Conservation (phyloP, 2,329 filamentous ascomycete species). For the Stachybotrys echinatus region DNA sequence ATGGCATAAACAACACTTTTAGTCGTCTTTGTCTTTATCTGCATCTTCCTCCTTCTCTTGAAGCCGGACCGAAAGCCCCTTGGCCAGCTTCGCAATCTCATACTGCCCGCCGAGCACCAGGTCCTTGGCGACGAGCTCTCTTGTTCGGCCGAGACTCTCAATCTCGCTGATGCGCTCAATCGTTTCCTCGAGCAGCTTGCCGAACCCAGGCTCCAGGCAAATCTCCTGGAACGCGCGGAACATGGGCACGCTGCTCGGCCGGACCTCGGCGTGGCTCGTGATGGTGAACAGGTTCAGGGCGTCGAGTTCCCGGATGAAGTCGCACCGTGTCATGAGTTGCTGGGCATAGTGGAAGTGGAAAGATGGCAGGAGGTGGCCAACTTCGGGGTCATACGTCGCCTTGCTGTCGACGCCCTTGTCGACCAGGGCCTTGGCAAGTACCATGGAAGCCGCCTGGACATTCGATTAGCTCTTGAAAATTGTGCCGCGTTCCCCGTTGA, state of each 20-base stretch:
- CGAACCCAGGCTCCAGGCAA: conserved; percentile 70
- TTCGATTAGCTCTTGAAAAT: conserved; percentile 2
- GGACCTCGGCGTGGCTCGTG: conserved; percentile 77
- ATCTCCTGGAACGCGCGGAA: conserved; percentile 86
- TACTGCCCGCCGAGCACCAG: conserved; percentile 82
- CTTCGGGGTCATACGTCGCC: conserved; percentile 58
- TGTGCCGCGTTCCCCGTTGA: conserved; percentile 16
- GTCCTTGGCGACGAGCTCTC: conserved; percentile 93
- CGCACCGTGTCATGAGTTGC: conserved; percentile 90
- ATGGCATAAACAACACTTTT: too few relatives aligned
- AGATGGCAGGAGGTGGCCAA: conserved; percentile 72
- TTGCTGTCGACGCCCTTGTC: conserved; percentile 66
- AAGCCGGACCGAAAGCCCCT: conserved; percentile 33
- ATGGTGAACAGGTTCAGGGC: conserved; percentile 95
- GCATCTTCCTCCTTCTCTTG: conserved; percentile 33
- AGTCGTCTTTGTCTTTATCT: background rate
- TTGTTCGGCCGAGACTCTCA: conserved; percentile 87
- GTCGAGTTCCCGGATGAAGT: conserved; percentile 91
- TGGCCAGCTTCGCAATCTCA: conserved; percentile 44
- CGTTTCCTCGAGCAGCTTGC: conserved; percentile 75
- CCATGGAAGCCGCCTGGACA: conserved; percentile 77
- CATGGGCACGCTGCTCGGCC: conserved; percentile 95
- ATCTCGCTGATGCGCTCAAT: conserved; percentile 85
- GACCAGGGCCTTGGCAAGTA: conserved; percentile 86
- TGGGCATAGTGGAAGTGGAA: conserved; percentile 78